Evolutionary conservation across 2,329 filamentous ascomycete species (phyloP).

Genomic region (Trichoderma semiorbis): DNA sequence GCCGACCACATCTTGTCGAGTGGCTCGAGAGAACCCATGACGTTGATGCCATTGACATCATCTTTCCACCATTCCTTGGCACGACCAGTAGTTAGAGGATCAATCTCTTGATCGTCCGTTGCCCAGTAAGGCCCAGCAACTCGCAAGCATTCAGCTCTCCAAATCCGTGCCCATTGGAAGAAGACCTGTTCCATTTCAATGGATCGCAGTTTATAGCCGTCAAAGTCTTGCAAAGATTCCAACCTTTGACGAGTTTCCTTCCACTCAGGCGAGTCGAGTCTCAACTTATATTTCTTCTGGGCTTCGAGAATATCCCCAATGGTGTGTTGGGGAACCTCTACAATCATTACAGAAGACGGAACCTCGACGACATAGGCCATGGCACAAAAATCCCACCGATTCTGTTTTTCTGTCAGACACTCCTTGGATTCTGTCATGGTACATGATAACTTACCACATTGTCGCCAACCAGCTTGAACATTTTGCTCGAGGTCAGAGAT

Average conservation of each 20-base stretch:
- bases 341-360: constrained; percentile 26
- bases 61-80: background rate
- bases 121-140: background rate
- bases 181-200: background rate
- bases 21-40: background rate
- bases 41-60: background rate
- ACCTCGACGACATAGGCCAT: constrained; percentile 21
- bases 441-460: constrained; percentile 24
- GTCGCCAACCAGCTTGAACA: constrained; percentile 26
- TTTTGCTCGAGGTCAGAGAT: constrained; percentile 22
- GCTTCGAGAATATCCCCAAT: constrained; percentile 21
- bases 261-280: background rate
- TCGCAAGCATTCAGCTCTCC: background rate
- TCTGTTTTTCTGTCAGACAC: constrained; percentile 21
- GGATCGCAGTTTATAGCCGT: background rate
- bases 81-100: background rate
- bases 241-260: background rate
- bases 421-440: background rate
- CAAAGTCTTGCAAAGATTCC: background rate
- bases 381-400: constrained; percentile 28
- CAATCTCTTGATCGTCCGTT: background rate
- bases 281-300: constrained; percentile 14
- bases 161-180: background rate
- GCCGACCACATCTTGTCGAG: constrained; percentile 17
- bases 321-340: constrained; percentile 27